A percentile compares a stretch with the other conserved stretches of the same genome.
Conservation (phyloP, 2,329 filamentous ascomycete species). For the Cordyceps javanica region DNA sequence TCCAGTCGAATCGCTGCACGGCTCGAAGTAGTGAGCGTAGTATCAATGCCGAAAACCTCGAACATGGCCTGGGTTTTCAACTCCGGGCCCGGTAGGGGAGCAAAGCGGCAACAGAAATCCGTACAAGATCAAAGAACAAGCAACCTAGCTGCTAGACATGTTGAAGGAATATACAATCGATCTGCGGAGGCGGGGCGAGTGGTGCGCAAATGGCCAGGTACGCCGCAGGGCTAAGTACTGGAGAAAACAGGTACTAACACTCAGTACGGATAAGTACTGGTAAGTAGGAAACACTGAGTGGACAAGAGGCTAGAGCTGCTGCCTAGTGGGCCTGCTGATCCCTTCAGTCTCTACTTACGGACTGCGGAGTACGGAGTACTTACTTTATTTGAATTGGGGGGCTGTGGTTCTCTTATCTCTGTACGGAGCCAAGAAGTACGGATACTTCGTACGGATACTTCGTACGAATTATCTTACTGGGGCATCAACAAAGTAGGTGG, state of each 20-base stretch:
- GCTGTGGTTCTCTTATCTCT: background rate
- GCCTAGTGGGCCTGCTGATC: slow-evolving; percentile 2
- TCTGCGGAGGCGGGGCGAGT: background rate
- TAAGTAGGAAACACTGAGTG: background rate
- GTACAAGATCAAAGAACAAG: background rate
- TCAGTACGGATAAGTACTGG: no score
- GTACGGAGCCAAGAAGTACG: background rate
- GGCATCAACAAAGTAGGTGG: no score
- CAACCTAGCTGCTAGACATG: no score
- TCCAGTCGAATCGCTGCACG: background rate
- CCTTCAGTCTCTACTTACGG: background rate
- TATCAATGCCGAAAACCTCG: background rate
- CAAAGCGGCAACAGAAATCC: background rate
- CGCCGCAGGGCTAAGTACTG: background rate
- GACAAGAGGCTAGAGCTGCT: background rate
- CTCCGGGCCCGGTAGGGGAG: no score
- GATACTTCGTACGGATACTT: no score
- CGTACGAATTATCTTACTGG: no score
- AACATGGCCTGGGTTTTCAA: background rate
- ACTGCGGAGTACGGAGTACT: no score
- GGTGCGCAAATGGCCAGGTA: background rate
- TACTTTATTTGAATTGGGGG: background rate
- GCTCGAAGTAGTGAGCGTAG: no score
- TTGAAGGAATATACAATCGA: background rate
- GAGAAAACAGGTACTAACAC: background rate